Evolutionary conservation across 208 protist species (phyloP).

Genomic region (Strigomonas galati): DNA sequence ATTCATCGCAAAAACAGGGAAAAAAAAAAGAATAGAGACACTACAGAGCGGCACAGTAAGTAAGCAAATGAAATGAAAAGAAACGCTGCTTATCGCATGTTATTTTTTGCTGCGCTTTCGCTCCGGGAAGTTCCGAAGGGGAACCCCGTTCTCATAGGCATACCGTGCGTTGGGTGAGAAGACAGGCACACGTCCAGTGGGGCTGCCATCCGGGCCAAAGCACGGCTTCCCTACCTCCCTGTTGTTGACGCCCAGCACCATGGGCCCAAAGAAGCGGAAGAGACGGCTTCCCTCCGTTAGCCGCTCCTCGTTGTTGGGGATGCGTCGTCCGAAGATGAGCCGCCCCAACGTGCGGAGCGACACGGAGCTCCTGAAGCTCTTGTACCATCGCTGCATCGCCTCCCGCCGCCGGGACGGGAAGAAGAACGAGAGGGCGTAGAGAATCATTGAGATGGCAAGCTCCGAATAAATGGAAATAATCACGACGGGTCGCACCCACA

Average conservation of each 20-base stretch:
- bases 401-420: not conserved
- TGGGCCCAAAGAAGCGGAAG: slow-evolving; percentile 56
- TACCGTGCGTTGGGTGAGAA: slow-evolving; percentile 24
- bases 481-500: slow-evolving; percentile 50
- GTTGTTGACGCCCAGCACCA: slow-evolving; percentile 29
- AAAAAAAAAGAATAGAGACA: slow-evolving; percentile 5
- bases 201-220: slow-evolving; percentile 18
- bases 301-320: slow-evolving; percentile 44
- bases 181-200: slow-evolving; percentile 16
- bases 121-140: not conserved
- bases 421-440: slow-evolving; percentile 16
- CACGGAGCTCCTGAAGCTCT: slow-evolving; percentile 45
- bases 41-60: not conserved
- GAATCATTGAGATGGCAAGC: slow-evolving; percentile 36
- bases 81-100: not conserved
- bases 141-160: not conserved
- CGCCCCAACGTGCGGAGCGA: slow-evolving; percentile 49
- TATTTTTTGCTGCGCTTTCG: slow-evolving; percentile 6
- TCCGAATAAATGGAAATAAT: slow-evolving; percentile 60
- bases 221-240: slow-evolving; percentile 29
- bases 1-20: not conserved
- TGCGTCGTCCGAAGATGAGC: slow-evolving; percentile 41
- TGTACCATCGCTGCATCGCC: slow-evolving; percentile 16
- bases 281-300: slow-evolving; percentile 42
- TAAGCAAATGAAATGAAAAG: not conserved